Conservation (phyloP, 139 green algal genomes). For the Pedinophyceae sp. region DNA sequence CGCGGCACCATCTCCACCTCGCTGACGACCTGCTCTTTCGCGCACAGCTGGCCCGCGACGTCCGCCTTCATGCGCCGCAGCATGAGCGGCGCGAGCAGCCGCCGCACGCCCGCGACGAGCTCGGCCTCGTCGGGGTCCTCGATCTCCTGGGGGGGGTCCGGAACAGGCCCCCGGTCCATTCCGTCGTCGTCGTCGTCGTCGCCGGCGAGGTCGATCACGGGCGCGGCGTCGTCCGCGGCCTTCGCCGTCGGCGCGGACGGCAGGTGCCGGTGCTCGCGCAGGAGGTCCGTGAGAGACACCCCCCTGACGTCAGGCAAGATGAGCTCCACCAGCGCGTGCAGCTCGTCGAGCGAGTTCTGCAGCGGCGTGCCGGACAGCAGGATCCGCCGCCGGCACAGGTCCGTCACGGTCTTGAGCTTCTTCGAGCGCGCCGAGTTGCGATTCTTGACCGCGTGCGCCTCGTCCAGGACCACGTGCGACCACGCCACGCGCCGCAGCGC, state of each 20-base stretch:
- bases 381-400: constrained; percentile 33
- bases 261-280: too few relatives aligned
- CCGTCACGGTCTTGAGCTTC: constrained; percentile 4
- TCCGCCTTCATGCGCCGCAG: constrained; percentile 75
- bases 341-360: constrained; percentile 79
- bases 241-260: too few relatives aligned
- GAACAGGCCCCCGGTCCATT: constrained; percentile 1
- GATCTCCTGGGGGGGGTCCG: constrained; percentile 1
- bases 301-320: constrained; percentile 67
- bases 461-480: constrained; percentile 56
- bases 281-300: too few relatives aligned
- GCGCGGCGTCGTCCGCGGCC: too few relatives aligned
- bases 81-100: constrained; percentile 74
- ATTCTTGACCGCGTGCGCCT: constrained; percentile 89
- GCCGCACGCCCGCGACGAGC: constrained; percentile 60
- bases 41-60: constrained; percentile 63
- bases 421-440: constrained; percentile 6
- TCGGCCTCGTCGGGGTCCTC: constrained; percentile 2
- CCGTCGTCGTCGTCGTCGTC: constrained; percentile 6
- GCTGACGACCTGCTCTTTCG: constrained; percentile 38
- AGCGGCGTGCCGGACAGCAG: constrained; percentile 80
- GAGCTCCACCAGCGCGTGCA: constrained; percentile 75
- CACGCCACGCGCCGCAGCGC: constrained; percentile 45
- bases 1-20: constrained; percentile 36
- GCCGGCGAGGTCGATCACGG: constrained; percentile 18